Base-by-base conservation (phyloP, 257 asterid species). In the Nicotiana benthamiana region DNA sequence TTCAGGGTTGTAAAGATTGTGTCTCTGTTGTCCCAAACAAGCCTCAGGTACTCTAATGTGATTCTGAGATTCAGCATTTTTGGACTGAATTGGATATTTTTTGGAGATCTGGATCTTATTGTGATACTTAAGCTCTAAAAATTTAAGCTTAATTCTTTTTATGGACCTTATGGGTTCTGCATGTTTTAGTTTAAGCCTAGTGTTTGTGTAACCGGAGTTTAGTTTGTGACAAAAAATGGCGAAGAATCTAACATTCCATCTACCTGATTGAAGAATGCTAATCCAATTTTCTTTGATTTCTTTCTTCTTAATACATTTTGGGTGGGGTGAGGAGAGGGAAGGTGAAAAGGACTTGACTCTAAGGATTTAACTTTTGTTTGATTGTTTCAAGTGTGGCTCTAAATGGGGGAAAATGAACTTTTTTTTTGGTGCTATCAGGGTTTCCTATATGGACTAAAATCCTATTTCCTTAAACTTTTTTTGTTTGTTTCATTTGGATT, bases 1-100 rank as follows among this genome's bases (percentile, higher is more conserved):
- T 96, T 85, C 99, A 92, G 88, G 98, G 98, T 43, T 96, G 99
- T 84, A 89, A 94, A 81, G 99, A 96, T 87, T 96, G 99, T 86
- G 99, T 93, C 22, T 81, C 97, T 67, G 85, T 96, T 48, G 91
- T 87, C 56, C 85, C 93, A 79, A 97, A 93, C 80, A 96, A 96
- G 84, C 98, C 97, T 83, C 99, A 96, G 99, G 99, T 96, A 18
- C 75, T 51, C 59, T 80, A 87, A 88, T 92, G 95, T 82, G 87
- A 66, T 84, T 81, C 53, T 81, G 88, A 32, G 36, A 83, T 63
- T 79, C 81, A 85, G 28, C 75, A 36, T 40, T 57, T 28, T 82
- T 70, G 70, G 51, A 30, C 20, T 81, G 81, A 28, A 62, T 79
- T 83, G 80, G 26, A 24, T 74, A 18, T 32, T 81, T 85, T 56